These are phyloP conservation scores for Castanea mollissima DNA, from an alignment of 306 rosid genomes.

Conservation along the genomic window DNA sequence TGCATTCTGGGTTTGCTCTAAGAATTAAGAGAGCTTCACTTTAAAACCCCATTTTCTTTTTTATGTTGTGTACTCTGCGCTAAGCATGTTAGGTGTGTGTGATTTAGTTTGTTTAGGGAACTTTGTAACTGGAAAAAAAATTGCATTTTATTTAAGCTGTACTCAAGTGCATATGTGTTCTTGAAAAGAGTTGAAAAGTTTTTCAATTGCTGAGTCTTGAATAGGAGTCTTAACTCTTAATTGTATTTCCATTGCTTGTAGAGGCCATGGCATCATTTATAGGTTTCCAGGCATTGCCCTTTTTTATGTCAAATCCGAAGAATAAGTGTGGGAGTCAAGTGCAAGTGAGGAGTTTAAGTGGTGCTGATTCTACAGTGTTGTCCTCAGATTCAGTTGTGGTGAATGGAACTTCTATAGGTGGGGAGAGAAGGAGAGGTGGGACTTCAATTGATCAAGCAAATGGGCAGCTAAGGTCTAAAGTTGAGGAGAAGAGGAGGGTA, in stretches of 20 bases:
- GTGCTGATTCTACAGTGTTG: constrained; percentile 29
- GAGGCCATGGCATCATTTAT: constrained; percentile 47
- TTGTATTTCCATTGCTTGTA: not conserved
- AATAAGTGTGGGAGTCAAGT: constrained; percentile 22
- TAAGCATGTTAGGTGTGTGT: not conserved
- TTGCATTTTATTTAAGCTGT: not conserved
- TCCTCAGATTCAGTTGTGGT: constrained; percentile 42
- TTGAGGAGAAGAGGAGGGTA: constrained; percentile 21
- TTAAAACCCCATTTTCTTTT: no score
- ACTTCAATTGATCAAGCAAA: not conserved
- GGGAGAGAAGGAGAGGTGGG: no score
- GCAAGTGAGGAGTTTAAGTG: constrained; percentile 35
- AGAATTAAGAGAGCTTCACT: not conserved
- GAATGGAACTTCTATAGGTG: constrained; percentile 13
- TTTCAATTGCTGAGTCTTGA: not conserved
- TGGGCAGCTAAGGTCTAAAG: constrained; percentile 22
- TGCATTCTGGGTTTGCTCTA: not conserved
- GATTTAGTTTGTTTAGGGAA: not conserved
- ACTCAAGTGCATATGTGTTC: not conserved
- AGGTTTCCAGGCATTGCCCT: constrained; percentile 36
- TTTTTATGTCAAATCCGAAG: constrained; percentile 14
- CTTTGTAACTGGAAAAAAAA: not conserved
- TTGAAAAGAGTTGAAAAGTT: not conserved
- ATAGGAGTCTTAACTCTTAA: constrained; percentile 1
- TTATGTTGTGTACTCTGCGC: no score